Percentiles rank a stretch among this genome's conserved stretches.
These are phyloP conservation scores for Zygosaccharomyces pseudobailii DNA, from an alignment of 1,139 yeast species.

Conservation along the genomic window DNA sequence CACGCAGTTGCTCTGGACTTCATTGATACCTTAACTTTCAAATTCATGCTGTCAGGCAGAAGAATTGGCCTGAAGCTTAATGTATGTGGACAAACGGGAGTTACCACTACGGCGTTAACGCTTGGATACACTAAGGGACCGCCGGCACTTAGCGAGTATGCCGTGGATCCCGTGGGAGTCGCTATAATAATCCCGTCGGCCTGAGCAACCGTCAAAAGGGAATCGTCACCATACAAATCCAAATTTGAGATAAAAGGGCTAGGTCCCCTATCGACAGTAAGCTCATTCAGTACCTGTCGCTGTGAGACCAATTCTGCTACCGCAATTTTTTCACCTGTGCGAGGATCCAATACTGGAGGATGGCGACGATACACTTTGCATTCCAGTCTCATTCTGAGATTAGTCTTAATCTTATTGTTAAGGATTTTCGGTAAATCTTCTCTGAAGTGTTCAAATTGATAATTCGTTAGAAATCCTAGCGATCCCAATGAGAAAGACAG, in stretches of 20 bases:
- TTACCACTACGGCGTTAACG: slow-evolving; percentile 80
- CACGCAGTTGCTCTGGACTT: slow-evolving; percentile 73
- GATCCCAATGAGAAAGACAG: slow-evolving; percentile 77
- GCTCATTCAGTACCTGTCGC: slow-evolving; percentile 77
- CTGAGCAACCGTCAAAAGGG: slow-evolving; percentile 76
- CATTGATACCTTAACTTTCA: slow-evolving; percentile 68
- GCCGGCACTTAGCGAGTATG: slow-evolving; percentile 85
- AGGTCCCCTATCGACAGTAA: slow-evolving; percentile 85
- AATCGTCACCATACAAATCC: slow-evolving; percentile 78
- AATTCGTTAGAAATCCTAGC: slow-evolving; percentile 75
- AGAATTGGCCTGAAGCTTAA: slow-evolving; percentile 82
- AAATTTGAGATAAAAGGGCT: slow-evolving; percentile 81
- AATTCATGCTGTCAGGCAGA: slow-evolving; percentile 78
- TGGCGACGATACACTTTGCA: slow-evolving; percentile 49
- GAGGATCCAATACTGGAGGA: slow-evolving; percentile 16
- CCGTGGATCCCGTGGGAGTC: slow-evolving; percentile 91
- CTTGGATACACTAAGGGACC: slow-evolving; percentile 89
- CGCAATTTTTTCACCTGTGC: slow-evolving; percentile 30
- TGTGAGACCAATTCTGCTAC: slow-evolving; percentile 60
- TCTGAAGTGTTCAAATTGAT: slow-evolving; percentile 65
- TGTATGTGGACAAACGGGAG: slow-evolving; percentile 92
- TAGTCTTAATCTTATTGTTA: slow-evolving; percentile 69
- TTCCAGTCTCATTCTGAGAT: slow-evolving; percentile 75
- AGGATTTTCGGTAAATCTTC: slow-evolving; percentile 51
- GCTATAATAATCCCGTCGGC: slow-evolving; percentile 88